Percentiles rank a stretch among this genome's conserved stretches.
Evolutionary conservation across 2,329 filamentous ascomycete species (phyloP).

Genomic region (Verticillium zaregamsianum): DNA sequence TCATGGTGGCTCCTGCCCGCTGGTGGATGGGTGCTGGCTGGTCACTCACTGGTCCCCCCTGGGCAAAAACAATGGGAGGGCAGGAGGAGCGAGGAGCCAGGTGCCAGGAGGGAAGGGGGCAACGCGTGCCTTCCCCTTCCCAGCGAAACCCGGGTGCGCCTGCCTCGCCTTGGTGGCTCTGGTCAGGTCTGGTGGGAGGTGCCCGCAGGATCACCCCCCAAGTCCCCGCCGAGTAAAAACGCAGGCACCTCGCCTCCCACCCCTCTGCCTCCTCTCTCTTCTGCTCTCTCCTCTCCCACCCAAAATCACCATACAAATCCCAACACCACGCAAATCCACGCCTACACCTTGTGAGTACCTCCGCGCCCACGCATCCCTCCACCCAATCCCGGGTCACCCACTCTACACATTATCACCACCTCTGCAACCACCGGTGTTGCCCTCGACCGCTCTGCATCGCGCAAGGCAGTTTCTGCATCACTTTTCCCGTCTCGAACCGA

Average conservation of each 20-base stretch:
- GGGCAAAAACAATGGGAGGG: slow-evolving; percentile 3
- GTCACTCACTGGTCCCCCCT: not conserved
- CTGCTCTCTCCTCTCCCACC: slow-evolving; percentile 35
- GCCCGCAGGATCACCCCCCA: slow-evolving; percentile 10
- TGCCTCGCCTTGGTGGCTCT: slow-evolving; percentile 4
- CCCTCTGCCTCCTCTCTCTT: slow-evolving; percentile 44
- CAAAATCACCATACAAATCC: slow-evolving; percentile 49
- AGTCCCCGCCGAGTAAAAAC: slow-evolving; percentile 53
- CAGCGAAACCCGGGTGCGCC: not conserved
- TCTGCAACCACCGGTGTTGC: not conserved
- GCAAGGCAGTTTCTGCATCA: not conserved
- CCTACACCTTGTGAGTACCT: slow-evolving; percentile 50
- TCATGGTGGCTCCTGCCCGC: not conserved
- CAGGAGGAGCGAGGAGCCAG: slow-evolving; percentile 3
- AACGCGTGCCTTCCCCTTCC: slow-evolving; percentile 1
- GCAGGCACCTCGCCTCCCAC: slow-evolving; percentile 34
- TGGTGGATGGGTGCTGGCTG: not conserved
- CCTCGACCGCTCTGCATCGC: not conserved
- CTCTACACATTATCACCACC: not conserved
- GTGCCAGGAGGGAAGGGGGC: not conserved
- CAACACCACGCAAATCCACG: slow-evolving; percentile 38
- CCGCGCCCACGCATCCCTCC: slow-evolving; percentile 28
- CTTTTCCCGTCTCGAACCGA: not conserved
- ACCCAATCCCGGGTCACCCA: slow-evolving; percentile 29
- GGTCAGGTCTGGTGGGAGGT: not conserved